Conservation (phyloP, 257 asterid species). For the Avicennia marina region DNA sequence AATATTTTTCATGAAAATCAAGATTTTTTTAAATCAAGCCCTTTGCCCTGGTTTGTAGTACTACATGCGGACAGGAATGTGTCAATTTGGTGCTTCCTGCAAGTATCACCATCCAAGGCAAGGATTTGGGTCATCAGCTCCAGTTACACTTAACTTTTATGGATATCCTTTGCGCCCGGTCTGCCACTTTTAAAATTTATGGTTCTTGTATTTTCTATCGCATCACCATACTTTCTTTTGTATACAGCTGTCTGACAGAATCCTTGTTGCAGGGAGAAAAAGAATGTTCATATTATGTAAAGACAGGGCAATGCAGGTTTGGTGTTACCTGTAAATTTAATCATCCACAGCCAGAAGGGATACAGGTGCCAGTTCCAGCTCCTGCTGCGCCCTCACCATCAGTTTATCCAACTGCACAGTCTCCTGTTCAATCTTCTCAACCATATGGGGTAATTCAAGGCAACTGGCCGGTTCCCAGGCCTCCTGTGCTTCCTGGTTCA, state of each 20-base stretch:
- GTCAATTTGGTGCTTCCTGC: constrained; percentile 91
- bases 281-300: constrained; percentile 77
- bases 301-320: constrained; percentile 88
- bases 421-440: constrained; percentile 75
- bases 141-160: constrained; percentile 49
- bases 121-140: constrained; percentile 63
- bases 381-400: constrained; percentile 51
- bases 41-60: too few relatives aligned
- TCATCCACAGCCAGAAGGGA: constrained; percentile 89
- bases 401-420: constrained; percentile 55
- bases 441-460: constrained; percentile 76
- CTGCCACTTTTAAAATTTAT: constrained; percentile 21
- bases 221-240: neutral
- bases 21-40: too few relatives aligned
- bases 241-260: neutral
- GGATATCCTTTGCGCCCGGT: constrained; percentile 92
- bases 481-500: constrained; percentile 69
- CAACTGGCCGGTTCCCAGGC: constrained; percentile 84
- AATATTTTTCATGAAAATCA: too few relatives aligned
- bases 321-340: constrained; percentile 85
- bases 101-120: constrained; percentile 94
- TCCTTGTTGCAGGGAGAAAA: constrained; percentile 65
- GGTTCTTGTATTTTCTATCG: neutral
- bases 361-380: constrained; percentile 24
- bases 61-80: constrained; percentile 85